Evolutionary conservation across 306 rosid genomes (phyloP), one percentile per base, ranked within the genome.

Genomic region (Sicyos baderoa): DNA sequence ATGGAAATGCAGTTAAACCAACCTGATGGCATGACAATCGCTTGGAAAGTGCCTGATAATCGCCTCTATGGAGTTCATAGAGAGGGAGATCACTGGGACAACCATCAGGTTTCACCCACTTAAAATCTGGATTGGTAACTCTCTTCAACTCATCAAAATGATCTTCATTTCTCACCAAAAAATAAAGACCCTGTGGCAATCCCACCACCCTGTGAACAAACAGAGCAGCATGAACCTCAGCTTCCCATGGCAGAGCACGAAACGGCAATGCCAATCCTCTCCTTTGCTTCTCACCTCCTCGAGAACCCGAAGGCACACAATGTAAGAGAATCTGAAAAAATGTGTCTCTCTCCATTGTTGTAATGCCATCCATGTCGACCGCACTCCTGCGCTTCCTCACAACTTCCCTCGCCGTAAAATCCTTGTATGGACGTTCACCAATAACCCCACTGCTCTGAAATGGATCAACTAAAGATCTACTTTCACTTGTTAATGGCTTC

Each of bases 191-290:
- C 72, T 78, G 82, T 0, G 89, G 88, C 75, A 93, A 77, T 15
- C 93, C 95, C 19, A 7, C 78, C 86, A 93, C 97, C 70, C 97
- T 83, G 80, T 89, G 98, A 68, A 93, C 98, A 83, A 89, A 93
- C 80, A 93, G 80, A 60, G 80, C 96, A 49, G 94, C 94, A 75
- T 93, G 98, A 56, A 89, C 91, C 85, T 93, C 85, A 1, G 98
- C 88, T 50, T 93, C 93, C 98, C 98, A 93, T 0, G 95, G 62
- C 65, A 93, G 88, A 0, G 84, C 84, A 9, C 91, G 82, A 53
- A 86, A 89, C 0, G 94, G 94, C 87, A 89, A 74, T 0, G 91
- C 77, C 40, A 88, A 67, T 59, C 78, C 86, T 74, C 72, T 79
- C 76, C 68, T 72, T 57, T 88, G 98, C 75, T 64, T 79, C 82